Base-by-base conservation (phyloP, 2,329 filamentous ascomycete species). In the Colletotrichum theobromicola region DNA sequence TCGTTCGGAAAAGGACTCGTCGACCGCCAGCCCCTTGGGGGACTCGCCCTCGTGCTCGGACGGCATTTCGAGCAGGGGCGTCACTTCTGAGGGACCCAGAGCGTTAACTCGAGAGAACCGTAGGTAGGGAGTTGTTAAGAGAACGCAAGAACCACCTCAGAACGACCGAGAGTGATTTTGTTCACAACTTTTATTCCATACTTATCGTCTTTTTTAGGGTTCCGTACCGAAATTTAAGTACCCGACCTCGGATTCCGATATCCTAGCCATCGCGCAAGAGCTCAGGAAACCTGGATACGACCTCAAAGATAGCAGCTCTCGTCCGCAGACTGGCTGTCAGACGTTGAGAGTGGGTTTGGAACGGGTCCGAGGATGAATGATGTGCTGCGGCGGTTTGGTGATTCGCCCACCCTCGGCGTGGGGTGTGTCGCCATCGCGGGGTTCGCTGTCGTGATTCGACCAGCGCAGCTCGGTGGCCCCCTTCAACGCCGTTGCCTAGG, bases 361-460 rank as follows among this genome's bases (percentile, higher is more conserved):
- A 55, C 55, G 42, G 69, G 62, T 42, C 24, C 12, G 16, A 62
- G 18, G 13, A 32, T 46, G 32, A 34, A 74, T 74, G 72, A 74
- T 74, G 72, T 74, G 72, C 72, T 74, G 57, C 57, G 42, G 63
- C 28, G 62, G 42, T 62, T 21, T 72, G 68, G 21, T 74, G 72
- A 74, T 74, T 74, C 68, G 72, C 57, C 46, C 63, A 26, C 50
- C 26, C 32, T 72, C 57, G 72, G 68, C 72, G 72, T 74, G 72
- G 72, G 72, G 68, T 34, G 68, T 74, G 72, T 74, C 72, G 72
- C 72, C 72, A 74, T 74, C 72, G 72, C 72, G 68, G 72, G 72
- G 72, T 60, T 46, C 62, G 35, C 68, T 74, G 72, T 74, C 72
- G 72, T 72, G 68, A 74, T 74, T 57, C 68, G 68, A 64, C 63